These are phyloP conservation scores for Nakazawaea pomicola DNA, from an alignment of 805 yeast genomes.

Conservation along the genomic window DNA sequence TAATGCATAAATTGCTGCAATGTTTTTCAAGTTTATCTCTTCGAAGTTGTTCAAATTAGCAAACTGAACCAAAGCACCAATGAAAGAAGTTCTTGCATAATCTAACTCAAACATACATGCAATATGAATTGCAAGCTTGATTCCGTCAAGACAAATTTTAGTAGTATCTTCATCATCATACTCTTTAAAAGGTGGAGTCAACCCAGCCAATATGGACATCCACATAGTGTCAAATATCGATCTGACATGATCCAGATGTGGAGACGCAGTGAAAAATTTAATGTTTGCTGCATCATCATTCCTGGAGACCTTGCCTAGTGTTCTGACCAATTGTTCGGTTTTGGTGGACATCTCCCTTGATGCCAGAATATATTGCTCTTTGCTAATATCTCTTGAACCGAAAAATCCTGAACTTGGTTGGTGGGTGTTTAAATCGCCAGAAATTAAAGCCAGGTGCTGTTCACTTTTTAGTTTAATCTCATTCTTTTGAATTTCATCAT, in stretches of 20 bases:
- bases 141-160: constrained; percentile 74
- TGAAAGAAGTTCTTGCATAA: constrained; percentile 82
- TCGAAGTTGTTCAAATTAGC: constrained; percentile 74
- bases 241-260: constrained; percentile 79
- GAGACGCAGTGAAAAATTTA: constrained; percentile 71
- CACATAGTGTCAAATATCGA: constrained; percentile 92
- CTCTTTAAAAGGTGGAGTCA: constrained; percentile 91
- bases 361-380: constrained; percentile 88
- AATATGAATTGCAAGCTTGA: constrained; percentile 74
- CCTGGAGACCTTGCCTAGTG: constrained; percentile 46
- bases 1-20: constrained; percentile 71
- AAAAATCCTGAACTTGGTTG: constrained; percentile 39
- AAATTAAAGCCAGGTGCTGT: constrained; percentile 83
- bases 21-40: constrained; percentile 73
- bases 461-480: constrained; percentile 92
- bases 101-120: constrained; percentile 80
- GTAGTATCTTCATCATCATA: constrained; percentile 72
- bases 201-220: constrained; percentile 95
- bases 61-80: constrained; percentile 86
- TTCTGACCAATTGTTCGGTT: constrained; percentile 78
- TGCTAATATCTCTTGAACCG: constrained; percentile 60
- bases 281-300: constrained; percentile 34
- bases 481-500: constrained; percentile 69
- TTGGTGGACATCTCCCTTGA: constrained; percentile 87
- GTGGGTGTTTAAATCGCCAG: constrained; percentile 47